Evolutionary conservation across 768 basidiomycete species (phyloP).

Genomic region (Lentinula sp.): DNA sequence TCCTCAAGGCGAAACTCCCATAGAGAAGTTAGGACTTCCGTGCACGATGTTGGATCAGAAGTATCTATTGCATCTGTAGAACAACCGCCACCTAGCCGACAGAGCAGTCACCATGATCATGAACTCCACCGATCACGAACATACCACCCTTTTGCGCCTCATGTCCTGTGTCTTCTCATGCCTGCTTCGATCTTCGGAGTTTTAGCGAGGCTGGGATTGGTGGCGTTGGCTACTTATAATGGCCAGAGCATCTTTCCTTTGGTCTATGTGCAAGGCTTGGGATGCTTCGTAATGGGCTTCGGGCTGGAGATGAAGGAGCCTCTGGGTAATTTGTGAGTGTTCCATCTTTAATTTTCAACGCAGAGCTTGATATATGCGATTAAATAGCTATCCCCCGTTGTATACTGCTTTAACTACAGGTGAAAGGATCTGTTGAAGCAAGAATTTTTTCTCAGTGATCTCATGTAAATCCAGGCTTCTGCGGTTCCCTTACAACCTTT

Average conservation of each 20-base stretch:
- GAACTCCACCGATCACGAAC: conserved; percentile 18
- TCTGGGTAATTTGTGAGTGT: conserved; percentile 66
- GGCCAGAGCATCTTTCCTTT: conserved; percentile 76
- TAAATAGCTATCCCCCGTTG: conserved; percentile 75
- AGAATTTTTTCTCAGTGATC: not conserved
- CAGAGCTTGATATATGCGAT: not conserved
- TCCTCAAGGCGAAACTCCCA: not conserved
- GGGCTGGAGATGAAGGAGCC: conserved; percentile 64
- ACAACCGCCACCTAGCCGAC: not conserved
- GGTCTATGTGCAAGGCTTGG: conserved; percentile 79
- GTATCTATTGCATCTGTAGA: conserved; percentile 1
- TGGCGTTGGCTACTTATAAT: conserved; percentile 67
- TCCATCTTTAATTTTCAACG: not conserved
- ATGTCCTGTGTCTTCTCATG: conserved; percentile 65
- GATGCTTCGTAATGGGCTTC: conserved; percentile 91
- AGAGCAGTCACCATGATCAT: not conserved
- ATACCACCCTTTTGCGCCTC: conserved; percentile 50
- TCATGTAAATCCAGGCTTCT: conserved; percentile 56
- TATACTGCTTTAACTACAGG: conserved; percentile 89
- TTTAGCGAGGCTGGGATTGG: conserved; percentile 74
- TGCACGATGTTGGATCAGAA: conserved; percentile 4
- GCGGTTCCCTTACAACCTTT: conserved; percentile 95
- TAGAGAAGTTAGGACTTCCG: conserved; percentile 1
- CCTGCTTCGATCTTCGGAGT: conserved; percentile 84
- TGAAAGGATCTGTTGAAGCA: conserved; percentile 17